phyloP scores from a whole-genome alignment of 352 stramenopile species.

The Phytophthora citricola region DNA sequence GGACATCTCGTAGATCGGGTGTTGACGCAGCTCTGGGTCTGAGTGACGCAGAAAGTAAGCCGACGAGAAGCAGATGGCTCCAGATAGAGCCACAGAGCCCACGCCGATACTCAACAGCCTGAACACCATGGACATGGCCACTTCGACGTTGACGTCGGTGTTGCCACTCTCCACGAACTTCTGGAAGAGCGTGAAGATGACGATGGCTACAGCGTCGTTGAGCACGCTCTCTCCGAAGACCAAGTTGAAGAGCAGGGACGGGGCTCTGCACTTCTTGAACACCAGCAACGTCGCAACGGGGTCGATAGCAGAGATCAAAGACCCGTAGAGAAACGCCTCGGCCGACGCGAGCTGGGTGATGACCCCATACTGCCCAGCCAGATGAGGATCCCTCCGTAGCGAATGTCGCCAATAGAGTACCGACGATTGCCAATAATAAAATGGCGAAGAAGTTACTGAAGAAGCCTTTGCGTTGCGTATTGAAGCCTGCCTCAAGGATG shows the following conservation, averaged over 20 bases:
- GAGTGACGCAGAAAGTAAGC: constrained; percentile 63
- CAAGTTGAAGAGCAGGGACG: constrained; percentile 92
- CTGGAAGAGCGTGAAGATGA: constrained; percentile 79
- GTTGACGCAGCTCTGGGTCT: constrained; percentile 51
- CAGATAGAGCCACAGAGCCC: constrained; percentile 56
- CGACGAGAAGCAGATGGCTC: constrained; percentile 62
- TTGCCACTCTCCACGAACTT: constrained; percentile 62
- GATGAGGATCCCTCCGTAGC: constrained; percentile 54
- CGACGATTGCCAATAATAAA: constrained; percentile 50
- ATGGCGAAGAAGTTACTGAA: constrained; percentile 61
- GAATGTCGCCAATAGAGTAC: constrained; percentile 59
- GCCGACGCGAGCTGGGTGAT: constrained; percentile 77
- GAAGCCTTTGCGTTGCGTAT: constrained; percentile 68
- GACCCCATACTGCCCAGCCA: constrained; percentile 48
- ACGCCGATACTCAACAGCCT: constrained; percentile 57
- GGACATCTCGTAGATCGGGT: constrained; percentile 78
- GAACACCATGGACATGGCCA: constrained; percentile 45
- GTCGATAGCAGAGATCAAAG: constrained; percentile 93
- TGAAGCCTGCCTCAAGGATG: constrained; percentile 72
- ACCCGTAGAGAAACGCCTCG: constrained; percentile 91
- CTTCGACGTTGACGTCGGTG: constrained; percentile 45
- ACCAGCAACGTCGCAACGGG: constrained; percentile 91
- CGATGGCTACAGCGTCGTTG: constrained; percentile 91
- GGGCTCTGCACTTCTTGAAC: constrained; percentile 85
- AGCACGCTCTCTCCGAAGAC: constrained; percentile 94